A percentile compares a stretch with the other conserved stretches of the same genome.
Conservation (phyloP, 805 yeast species). For the Cyberlindnera subsufficiens region DNA sequence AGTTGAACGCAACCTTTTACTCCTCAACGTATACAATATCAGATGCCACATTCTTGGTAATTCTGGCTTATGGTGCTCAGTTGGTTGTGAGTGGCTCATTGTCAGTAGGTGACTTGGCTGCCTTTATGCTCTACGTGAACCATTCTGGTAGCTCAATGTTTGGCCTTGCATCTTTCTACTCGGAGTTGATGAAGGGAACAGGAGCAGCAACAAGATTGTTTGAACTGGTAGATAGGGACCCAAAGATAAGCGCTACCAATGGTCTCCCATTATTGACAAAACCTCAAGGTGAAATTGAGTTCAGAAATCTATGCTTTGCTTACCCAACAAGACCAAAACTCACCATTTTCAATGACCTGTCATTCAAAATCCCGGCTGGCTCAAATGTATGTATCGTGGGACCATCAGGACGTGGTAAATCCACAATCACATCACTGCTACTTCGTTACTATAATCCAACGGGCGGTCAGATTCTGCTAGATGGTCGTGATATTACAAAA, state of each 20-base stretch:
- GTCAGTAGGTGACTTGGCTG: slow-evolving; percentile 85
- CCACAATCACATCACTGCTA: slow-evolving; percentile 64
- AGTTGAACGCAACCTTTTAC: slow-evolving; percentile 68
- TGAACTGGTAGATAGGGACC: slow-evolving; percentile 75
- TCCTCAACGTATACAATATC: slow-evolving; percentile 80
- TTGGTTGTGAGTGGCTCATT: slow-evolving; percentile 72
- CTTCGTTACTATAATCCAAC: slow-evolving; percentile 47
- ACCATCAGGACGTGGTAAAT: slow-evolving; percentile 87
- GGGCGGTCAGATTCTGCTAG: slow-evolving; percentile 42
- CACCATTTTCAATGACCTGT: slow-evolving; percentile 42
- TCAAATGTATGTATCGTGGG: slow-evolving; percentile 75
- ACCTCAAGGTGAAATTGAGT: slow-evolving; percentile 45
- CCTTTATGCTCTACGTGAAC: slow-evolving; percentile 93
- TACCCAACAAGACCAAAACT: slow-evolving; percentile 87
- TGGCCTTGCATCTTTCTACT: slow-evolving; percentile 88
- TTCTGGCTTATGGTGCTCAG: slow-evolving; percentile 76
- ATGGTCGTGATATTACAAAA: slow-evolving; percentile 43
- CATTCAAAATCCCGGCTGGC: slow-evolving; percentile 44
- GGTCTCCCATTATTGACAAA: slow-evolving; percentile 43
- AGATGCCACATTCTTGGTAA: slow-evolving; percentile 70
- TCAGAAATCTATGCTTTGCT: slow-evolving; percentile 62
- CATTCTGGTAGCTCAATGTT: slow-evolving; percentile 88
- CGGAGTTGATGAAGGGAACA: slow-evolving; percentile 95
- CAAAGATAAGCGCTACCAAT: slow-evolving; percentile 57
- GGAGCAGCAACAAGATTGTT: slow-evolving; percentile 94